These are phyloP conservation scores for Cryptococcus sp. DNA, from an alignment of 1,284 basidiomycete species.

Conservation along the genomic window DNA sequence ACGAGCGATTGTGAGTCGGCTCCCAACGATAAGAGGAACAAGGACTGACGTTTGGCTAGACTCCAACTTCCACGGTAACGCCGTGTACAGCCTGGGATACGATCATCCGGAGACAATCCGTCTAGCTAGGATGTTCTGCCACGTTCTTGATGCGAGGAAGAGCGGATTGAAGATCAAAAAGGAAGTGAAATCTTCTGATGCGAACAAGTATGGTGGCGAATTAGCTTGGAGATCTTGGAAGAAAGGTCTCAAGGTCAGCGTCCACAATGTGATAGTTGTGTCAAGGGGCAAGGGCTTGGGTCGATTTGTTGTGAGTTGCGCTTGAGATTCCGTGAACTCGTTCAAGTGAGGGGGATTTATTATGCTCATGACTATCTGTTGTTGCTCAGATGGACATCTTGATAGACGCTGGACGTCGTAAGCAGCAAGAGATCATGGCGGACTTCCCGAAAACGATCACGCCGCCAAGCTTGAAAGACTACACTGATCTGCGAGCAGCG, in stretches of 20 bases:
- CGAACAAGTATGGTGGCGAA: conserved; percentile 15
- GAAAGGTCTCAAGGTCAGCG: conserved; percentile 21
- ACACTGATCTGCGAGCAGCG: conserved; percentile 6
- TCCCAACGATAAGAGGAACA: background rate
- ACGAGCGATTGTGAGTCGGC: conserved; percentile 29
- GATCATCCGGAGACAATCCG: conserved; percentile 34
- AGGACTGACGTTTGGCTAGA: conserved; percentile 20
- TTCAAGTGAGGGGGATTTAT: background rate
- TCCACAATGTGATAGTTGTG: conserved; percentile 5
- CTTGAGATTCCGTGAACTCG: too few species aligned
- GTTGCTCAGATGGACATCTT: conserved; percentile 37
- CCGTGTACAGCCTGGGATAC: conserved; percentile 36
- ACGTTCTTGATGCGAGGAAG: conserved; percentile 44
- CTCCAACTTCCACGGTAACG: conserved; percentile 40
- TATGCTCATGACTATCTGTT: conserved; percentile 1
- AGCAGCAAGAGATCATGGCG: conserved; percentile 19
- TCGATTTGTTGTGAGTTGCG: conserved; percentile 34
- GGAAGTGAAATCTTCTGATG: conserved; percentile 21
- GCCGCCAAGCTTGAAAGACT: conserved; percentile 8
- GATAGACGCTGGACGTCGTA: conserved; percentile 13
- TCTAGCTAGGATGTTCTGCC: conserved; percentile 43
- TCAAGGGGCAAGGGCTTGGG: conserved; percentile 16
- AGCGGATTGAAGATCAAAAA: conserved; percentile 34
- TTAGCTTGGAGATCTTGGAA: conserved; percentile 35
- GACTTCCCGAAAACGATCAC: conserved; percentile 22